Percentiles rank a stretch among this genome's conserved stretches.
These are phyloP conservation scores for Leccinum imitatum DNA, from an alignment of 768 basidiomycete genomes.

Conservation along the genomic window DNA sequence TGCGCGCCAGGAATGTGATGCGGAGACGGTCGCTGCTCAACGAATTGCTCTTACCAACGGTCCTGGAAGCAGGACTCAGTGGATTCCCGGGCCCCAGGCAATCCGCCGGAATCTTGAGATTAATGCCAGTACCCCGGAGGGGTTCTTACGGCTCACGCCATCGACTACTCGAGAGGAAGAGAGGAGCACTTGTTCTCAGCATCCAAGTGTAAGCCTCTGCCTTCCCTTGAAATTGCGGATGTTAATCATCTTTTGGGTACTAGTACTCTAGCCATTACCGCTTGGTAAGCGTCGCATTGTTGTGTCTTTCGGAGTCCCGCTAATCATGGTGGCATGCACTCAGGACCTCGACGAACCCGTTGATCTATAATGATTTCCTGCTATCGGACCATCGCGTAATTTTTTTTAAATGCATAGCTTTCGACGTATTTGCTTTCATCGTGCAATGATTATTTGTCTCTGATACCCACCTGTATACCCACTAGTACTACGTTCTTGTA, in stretches of 20 bases:
- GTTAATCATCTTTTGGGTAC: neutral
- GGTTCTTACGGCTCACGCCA: neutral
- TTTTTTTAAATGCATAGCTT: neutral
- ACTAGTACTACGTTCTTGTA: neutral
- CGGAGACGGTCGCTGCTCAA: constrained; percentile 11
- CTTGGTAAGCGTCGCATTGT: constrained; percentile 15
- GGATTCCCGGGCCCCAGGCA: neutral
- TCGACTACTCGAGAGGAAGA: neutral
- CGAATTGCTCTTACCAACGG: constrained; percentile 11
- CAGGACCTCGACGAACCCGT: constrained; percentile 26
- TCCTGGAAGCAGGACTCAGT: neutral
- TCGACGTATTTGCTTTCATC: neutral
- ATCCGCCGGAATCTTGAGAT: constrained; percentile 18
- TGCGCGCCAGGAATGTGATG: constrained; percentile 14
- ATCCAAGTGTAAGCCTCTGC: constrained; percentile 16
- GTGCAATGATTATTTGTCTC: neutral
- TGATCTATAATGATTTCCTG: constrained; percentile 16
- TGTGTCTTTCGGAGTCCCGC: neutral
- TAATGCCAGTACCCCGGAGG: constrained; percentile 5
- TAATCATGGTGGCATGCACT: neutral
- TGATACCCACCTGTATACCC: neutral
- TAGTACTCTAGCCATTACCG: constrained; percentile 28
- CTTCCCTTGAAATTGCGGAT: neutral
- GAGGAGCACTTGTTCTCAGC: constrained; percentile 15
- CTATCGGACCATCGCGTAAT: no score